Evolutionary conservation across 495 filamentous ascomycete species (phyloP), one percentile per base, ranked within the genome.

Genomic region (Lineolata rhizophorae): DNA sequence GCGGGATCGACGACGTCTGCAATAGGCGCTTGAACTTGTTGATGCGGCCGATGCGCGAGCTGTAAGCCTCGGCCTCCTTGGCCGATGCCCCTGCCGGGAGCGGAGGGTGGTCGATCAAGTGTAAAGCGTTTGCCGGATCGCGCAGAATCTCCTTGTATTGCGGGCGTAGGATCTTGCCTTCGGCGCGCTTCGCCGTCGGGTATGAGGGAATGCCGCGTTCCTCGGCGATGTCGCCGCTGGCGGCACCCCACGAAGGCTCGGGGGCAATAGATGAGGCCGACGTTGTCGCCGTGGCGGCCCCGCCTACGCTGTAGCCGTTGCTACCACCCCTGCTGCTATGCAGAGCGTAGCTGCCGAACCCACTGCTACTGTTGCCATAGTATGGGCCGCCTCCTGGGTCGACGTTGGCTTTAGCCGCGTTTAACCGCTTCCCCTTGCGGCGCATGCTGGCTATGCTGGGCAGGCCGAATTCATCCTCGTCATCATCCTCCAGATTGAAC

Each of bases 1-100:
- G 52, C 18, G 81, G 73, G 47, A 95, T 85, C 2, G 79, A 78
- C 35, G 74, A 87, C 12, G 84, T 68, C 56, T 97, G 87, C 10
- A 97, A 58, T 16, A 97, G 77, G 36, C 73, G 71, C 48, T 95
- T 97, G 62, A 97, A 97, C 48, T 95, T 97, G 53, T 97, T 95
- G 50, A 97, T 97, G 35, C 84, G 72, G 2, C 78, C 76, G 37
- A 93, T 90, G 31, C 81, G 70, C 29, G 84, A 74, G 24, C 76
- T 77, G 46, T 93, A 74, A 11, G 72, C 72, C 42, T 94, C 90
- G 22, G 72, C 64, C 43, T 94, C 82, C 51, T 87, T 94, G 0
- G 70, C 62, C 1, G 71, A 61, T 1, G 85, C 83, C 52, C 75
- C 72, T 20, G 66, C 53, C 4, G 83, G 72, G 13, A 75, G 59